phyloP scores from a whole-genome alignment of 2,329 filamentous ascomycete species.

The Didymella lethalis region DNA sequence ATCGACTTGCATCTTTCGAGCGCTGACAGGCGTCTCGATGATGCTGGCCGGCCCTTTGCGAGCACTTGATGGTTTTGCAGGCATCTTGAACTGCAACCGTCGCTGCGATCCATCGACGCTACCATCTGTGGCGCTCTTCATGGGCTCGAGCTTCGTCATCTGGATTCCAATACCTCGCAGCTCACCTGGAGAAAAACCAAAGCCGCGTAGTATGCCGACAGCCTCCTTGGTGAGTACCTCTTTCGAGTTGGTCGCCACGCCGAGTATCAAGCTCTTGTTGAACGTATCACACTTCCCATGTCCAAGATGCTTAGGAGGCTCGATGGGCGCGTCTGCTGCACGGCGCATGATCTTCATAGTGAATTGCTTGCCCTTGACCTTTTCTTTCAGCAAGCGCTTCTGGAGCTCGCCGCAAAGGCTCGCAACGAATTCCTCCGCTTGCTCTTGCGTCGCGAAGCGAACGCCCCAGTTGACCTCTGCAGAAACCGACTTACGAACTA shows the following conservation, averaged over 20 bases:
- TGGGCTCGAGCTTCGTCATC: conserved; percentile 87
- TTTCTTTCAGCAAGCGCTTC: conserved; percentile 79
- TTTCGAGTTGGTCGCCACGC: conserved; percentile 80
- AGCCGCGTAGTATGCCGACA: conserved; percentile 81
- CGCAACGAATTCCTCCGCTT: conserved; percentile 89
- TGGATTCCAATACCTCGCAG: conserved; percentile 92
- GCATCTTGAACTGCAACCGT: conserved; percentile 73
- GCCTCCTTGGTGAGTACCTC: conserved; percentile 80
- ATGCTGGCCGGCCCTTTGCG: conserved; percentile 5
- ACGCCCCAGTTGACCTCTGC: conserved; percentile 99
- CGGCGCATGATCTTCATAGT: conserved; percentile 96
- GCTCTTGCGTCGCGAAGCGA: conserved; percentile 87
- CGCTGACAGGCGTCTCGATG: conserved; percentile 13
- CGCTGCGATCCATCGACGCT: conserved; percentile 76
- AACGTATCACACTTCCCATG: conserved; percentile 95
- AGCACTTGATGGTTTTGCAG: conserved; percentile 39
- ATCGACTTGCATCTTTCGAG: conserved; percentile 6
- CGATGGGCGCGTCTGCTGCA: conserved; percentile 83
- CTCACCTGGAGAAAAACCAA: conserved; percentile 87
- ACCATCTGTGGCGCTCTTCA: conserved; percentile 67
- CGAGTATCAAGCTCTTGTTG: conserved; percentile 85
- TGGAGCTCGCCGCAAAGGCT: conserved; percentile 87
- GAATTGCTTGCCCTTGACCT: conserved; percentile 85
- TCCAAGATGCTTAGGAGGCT: conserved; percentile 90
- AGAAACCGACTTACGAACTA: conserved; percentile 89